A percentile compares a stretch with the other conserved stretches of the same genome.
phyloP scores from a whole-genome alignment of 352 stramenopile genomes.

The Phytophthora pinifolia region DNA sequence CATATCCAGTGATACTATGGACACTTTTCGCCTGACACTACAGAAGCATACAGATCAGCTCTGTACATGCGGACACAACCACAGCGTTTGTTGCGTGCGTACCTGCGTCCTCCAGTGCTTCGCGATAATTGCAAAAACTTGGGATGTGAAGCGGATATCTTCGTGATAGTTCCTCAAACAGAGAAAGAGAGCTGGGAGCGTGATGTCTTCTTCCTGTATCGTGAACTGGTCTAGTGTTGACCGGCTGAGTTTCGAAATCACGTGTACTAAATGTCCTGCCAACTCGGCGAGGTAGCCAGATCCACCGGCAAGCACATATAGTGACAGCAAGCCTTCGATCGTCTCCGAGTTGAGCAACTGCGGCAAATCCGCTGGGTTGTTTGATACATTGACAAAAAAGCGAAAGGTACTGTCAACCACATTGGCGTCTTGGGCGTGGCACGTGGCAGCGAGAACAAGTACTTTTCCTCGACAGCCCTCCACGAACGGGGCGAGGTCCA shows the following conservation, averaged over 20 bases:
- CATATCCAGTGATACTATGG: slow-evolving; percentile 54
- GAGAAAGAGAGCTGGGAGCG: slow-evolving; percentile 65
- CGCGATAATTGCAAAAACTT: slow-evolving; percentile 61
- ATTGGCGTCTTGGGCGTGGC: slow-evolving; percentile 29
- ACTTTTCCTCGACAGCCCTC: slow-evolving; percentile 40
- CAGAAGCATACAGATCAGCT: neutral
- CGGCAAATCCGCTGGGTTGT: slow-evolving; percentile 51
- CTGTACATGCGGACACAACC: neutral
- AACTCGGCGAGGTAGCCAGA: slow-evolving; percentile 34
- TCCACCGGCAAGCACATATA: slow-evolving; percentile 49
- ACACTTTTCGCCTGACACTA: slow-evolving; percentile 29
- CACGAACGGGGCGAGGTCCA: slow-evolving; percentile 61
- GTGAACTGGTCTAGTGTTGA: slow-evolving; percentile 43
- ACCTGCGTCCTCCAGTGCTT: slow-evolving; percentile 49
- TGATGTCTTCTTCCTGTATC: slow-evolving; percentile 48
- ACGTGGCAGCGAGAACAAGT: slow-evolving; percentile 41
- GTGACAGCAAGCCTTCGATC: slow-evolving; percentile 59
- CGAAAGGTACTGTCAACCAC: slow-evolving; percentile 47
- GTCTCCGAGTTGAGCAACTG: slow-evolving; percentile 49
- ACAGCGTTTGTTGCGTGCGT: neutral
- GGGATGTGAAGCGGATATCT: slow-evolving; percentile 46
- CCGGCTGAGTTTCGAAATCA: slow-evolving; percentile 45
- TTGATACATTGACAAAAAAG: slow-evolving; percentile 56
- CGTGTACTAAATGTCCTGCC: slow-evolving; percentile 38
- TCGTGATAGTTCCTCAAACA: slow-evolving; percentile 52